A percentile compares a stretch with the other conserved stretches of the same genome.
Conservation (phyloP, 2,329 filamentous ascomycete genomes). For the Triangularia setosa region DNA sequence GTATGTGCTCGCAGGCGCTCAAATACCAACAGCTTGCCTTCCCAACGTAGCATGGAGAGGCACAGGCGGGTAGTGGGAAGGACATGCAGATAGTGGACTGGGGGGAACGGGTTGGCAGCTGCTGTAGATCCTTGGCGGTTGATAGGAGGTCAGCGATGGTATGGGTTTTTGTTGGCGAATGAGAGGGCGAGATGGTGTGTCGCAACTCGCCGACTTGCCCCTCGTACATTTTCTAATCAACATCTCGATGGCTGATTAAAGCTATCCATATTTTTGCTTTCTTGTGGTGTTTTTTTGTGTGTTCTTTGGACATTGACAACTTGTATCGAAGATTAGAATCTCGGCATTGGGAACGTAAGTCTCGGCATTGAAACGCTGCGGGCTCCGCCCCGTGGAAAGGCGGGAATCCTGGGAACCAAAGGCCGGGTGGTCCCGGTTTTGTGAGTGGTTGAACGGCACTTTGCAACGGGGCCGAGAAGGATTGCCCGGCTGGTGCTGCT, state of each 20-base stretch:
- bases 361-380: background rate
- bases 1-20: background rate
- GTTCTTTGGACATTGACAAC: too few species aligned
- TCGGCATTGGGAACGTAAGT: background rate
- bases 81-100: background rate
- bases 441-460: background rate
- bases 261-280: background rate
- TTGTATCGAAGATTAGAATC: background rate
- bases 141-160: background rate
- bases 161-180: background rate
- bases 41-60: background rate
- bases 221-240: background rate
- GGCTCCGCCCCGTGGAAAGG: background rate
- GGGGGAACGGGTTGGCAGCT: background rate
- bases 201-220: background rate
- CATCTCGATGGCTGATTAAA: background rate
- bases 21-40: too few species aligned
- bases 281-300: background rate
- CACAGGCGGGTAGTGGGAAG: background rate
- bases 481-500: background rate
- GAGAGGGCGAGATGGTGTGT: background rate
- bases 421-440: background rate
- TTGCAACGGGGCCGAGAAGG: background rate
- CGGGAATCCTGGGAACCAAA: background rate
- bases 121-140: background rate